Evolutionary conservation across 148 eudicot species (phyloP), one percentile per base, ranked within the genome.

Genomic region (Rhododendron molle): DNA sequence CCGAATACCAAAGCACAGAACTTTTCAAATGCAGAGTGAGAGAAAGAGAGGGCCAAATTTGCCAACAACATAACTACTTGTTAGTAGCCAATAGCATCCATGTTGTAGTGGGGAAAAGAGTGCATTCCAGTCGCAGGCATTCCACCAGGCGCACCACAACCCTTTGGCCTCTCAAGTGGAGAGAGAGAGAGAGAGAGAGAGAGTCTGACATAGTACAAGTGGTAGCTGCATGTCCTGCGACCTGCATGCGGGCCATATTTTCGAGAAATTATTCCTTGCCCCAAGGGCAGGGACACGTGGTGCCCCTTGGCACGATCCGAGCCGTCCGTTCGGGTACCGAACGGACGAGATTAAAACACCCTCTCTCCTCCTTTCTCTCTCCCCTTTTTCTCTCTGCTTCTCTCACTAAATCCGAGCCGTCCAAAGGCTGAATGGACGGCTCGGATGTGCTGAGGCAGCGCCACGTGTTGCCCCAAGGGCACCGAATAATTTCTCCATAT

Each of bases 171-270:
- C 78, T 23, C 73, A 13, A 38, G 60, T 38, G 49, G 83, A 56
- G 67, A 80, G 40, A 78, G 78, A 80, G 40, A 38, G 40, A 38
- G 40, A 56, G 67, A 80, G 83, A 60, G 83, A 81, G 73, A 81
- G 73, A 81, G 23, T 81, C 83, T 81, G 50, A 58, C 83, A 1
- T 49, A n/a, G n/a, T n/a, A 3, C 84, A 76, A 80, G 67, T 85
- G 80, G 85, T 40, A 40, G 44, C 44, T 40, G 44, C 44, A 40
- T 78, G 38, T 58, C 56, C 88, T 83, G 76, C 85, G 90, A 47
- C 50, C 50, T 10, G 50, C 50, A 40, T 40, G 44, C 44, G 44
- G 91, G 83, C 88, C 89, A 77, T 85, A 78, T 40, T 0, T 40
- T n/a, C n/a, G n/a, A n/a, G n/a, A n/a, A n/a, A n/a, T n/a, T n/a